These are phyloP conservation scores for Phylloporus scabripes DNA, from an alignment of 768 basidiomycete species.

Conservation along the genomic window DNA sequence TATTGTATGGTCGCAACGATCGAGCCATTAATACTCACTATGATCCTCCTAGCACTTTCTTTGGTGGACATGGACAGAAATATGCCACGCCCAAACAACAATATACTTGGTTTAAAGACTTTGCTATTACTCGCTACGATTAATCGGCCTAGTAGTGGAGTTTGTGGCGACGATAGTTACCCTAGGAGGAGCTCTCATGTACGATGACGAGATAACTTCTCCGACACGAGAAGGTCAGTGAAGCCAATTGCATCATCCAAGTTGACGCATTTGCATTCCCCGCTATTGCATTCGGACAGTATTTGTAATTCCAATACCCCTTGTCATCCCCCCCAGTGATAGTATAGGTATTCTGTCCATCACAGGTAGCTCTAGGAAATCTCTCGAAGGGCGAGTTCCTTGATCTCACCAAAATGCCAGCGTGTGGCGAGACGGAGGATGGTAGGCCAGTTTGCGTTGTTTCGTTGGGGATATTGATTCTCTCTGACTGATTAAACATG, in stretches of 20 bases:
- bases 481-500: conserved; percentile 32
- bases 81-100: conserved; percentile 74
- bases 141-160: too few relatives aligned
- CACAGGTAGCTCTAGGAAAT: conserved; percentile 41
- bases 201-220: too few relatives aligned
- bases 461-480: conserved; percentile 49
- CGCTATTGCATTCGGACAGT: too few relatives aligned
- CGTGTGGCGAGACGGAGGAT: conserved; percentile 51
- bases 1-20: conserved; percentile 20
- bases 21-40: neutral
- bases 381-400: conserved; percentile 47
- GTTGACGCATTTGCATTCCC: too few relatives aligned
- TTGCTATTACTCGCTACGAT: conserved; percentile 39
- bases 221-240: too few relatives aligned
- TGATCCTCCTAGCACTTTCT: conserved; percentile 53
- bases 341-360: conserved; percentile 48
- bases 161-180: too few relatives aligned
- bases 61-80: conserved; percentile 63
- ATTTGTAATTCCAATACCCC: too few relatives aligned
- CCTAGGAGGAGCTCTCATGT: too few relatives aligned
- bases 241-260: too few relatives aligned
- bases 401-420: conserved; percentile 54
- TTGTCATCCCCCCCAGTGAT: too few relatives aligned
- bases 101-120: conserved; percentile 72
- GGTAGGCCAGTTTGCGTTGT: conserved; percentile 45